phyloP scores from a whole-genome alignment of 2,329 filamentous ascomycete species.

The Rutstroemia sp. region DNA sequence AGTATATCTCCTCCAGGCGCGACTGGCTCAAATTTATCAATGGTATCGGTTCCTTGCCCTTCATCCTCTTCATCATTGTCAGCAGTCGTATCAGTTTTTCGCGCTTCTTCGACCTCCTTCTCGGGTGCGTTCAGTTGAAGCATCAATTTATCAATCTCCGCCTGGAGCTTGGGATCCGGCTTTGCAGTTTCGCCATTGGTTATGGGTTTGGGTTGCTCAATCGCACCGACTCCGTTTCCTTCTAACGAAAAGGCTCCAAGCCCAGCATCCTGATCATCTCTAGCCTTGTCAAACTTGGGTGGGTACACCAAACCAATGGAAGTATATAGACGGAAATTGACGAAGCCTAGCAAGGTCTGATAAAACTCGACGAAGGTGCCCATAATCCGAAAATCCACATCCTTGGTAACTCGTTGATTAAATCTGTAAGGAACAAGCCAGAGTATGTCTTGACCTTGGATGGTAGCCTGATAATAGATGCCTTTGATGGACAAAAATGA shows the following conservation, averaged over 20 bases:
- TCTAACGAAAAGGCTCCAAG: constrained; percentile 87
- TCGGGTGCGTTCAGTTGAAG: constrained; percentile 55
- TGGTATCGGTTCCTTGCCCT: constrained; percentile 50
- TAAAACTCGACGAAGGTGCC: constrained; percentile 99
- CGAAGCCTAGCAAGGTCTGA: constrained; percentile 88
- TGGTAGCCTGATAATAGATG: constrained; percentile 97
- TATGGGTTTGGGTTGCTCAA: constrained; percentile 45
- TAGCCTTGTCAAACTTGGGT: constrained; percentile 80
- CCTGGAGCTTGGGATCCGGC: constrained; percentile 55
- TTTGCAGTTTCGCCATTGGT: constrained; percentile 43
- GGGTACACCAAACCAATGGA: constrained; percentile 89
- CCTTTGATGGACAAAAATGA: constrained; percentile 98
- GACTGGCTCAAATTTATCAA: constrained; percentile 87
- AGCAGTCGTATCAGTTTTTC: constrained; percentile 31
- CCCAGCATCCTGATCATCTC: constrained; percentile 85
- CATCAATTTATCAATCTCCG: constrained; percentile 62
- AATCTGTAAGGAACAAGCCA: constrained; percentile 98
- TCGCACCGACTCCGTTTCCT: constrained; percentile 54
- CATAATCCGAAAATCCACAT: constrained; percentile 99
- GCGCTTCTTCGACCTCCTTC: constrained; percentile 35
- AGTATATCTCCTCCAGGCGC: constrained; percentile 81
- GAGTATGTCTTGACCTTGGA: constrained; percentile 92
- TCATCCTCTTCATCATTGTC: constrained; percentile 32
- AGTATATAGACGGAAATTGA: constrained; percentile 94
- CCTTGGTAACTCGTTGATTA: constrained; percentile 86